Evolutionary conservation across 2,329 filamentous ascomycete genomes (phyloP).

Genomic region (Neonectria ditissima): DNA sequence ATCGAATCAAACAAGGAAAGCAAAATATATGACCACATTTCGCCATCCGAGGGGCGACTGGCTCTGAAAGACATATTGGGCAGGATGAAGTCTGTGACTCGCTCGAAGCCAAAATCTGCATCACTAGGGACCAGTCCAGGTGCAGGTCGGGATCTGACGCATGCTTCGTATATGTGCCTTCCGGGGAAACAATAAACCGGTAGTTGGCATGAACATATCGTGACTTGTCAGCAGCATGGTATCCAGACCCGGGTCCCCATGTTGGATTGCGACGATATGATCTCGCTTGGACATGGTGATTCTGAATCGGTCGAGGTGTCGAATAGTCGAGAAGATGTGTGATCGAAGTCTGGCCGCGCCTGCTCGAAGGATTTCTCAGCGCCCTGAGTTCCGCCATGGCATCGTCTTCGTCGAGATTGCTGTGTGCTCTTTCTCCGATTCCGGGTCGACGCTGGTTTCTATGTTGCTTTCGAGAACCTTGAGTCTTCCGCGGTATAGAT

Average conservation of each 20-base stretch:
- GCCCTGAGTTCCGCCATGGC: slow-evolving; percentile 82
- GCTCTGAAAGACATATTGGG: slow-evolving; percentile 93
- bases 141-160: slow-evolving; percentile 88
- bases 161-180: slow-evolving; percentile 82
- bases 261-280: slow-evolving; percentile 78
- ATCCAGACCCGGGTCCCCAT: slow-evolving; percentile 88
- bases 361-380: slow-evolving; percentile 69
- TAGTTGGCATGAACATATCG: slow-evolving; percentile 96
- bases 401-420: slow-evolving; percentile 79
- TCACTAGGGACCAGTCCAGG: slow-evolving; percentile 88
- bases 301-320: slow-evolving; percentile 77
- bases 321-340: slow-evolving; percentile 96
- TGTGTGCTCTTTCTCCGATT: slow-evolving; percentile 50
- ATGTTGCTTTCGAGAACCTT: slow-evolving; percentile 83
- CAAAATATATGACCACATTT: slow-evolving; percentile 98
- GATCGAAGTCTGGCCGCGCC: slow-evolving; percentile 95
- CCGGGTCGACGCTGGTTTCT: slow-evolving; percentile 81
- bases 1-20: slow-evolving; percentile 90
- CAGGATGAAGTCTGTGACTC: slow-evolving; percentile 91
- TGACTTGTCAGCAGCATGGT: slow-evolving; percentile 91
- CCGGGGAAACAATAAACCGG: slow-evolving; percentile 91
- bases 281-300: slow-evolving; percentile 64
- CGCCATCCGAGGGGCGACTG: slow-evolving; percentile 95
- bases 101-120: slow-evolving; percentile 91
- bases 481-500: slow-evolving; percentile 76